phyloP scores from a whole-genome alignment of 1,284 basidiomycete species.

The Moniliophthora roreri region DNA sequence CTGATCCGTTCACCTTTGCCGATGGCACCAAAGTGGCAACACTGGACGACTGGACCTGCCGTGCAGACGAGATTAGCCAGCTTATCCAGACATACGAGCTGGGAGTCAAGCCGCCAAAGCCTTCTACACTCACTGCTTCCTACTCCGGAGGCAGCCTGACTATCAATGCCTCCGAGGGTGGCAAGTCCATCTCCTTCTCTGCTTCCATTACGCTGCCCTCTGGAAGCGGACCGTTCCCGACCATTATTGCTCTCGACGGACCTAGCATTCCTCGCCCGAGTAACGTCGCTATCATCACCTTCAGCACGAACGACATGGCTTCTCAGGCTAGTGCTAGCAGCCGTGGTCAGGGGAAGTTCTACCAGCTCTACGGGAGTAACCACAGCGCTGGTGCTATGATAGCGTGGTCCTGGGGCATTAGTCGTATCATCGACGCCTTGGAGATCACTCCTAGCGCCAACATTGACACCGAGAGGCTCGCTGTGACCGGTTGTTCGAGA shows the following conservation, averaged over 20 bases:
- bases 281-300: constrained; percentile 47
- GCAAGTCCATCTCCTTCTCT: constrained; percentile 45
- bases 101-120: constrained; percentile 43
- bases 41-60: constrained; percentile 46
- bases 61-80: constrained; percentile 43
- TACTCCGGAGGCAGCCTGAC: constrained; percentile 42
- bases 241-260: constrained; percentile 51
- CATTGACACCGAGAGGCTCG: constrained; percentile 46
- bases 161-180: constrained; percentile 39
- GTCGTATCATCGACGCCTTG: constrained; percentile 54
- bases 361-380: constrained; percentile 44
- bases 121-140: constrained; percentile 37
- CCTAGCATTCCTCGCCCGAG: constrained; percentile 48
- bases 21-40: constrained; percentile 31
- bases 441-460: constrained; percentile 40
- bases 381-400: constrained; percentile 50
- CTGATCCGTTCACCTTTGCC: constrained; percentile 13
- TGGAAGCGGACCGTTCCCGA: constrained; percentile 47
- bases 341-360: constrained; percentile 55
- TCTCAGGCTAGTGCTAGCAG: constrained; percentile 39
- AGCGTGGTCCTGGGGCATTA: constrained; percentile 58
- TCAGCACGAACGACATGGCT: constrained; percentile 51
- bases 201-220: constrained; percentile 41
- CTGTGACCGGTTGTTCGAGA: constrained; percentile 55
- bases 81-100: constrained; percentile 50